Evolutionary conservation across 371 early-diverging fungal genomes (phyloP).

Genomic region (Capillidium heterosporum): DNA sequence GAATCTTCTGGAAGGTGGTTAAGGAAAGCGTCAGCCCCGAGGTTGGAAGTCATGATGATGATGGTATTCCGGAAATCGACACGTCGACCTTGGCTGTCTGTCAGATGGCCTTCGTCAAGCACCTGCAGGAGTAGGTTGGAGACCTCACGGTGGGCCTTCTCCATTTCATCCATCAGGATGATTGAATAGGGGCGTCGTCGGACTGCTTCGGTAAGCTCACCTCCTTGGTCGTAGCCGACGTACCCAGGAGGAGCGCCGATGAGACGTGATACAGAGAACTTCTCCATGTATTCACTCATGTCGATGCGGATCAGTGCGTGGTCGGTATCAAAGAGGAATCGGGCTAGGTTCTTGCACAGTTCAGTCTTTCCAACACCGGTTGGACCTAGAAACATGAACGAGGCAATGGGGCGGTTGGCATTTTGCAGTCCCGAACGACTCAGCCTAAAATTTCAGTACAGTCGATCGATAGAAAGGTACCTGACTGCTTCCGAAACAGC

Average conservation of each 20-base stretch:
- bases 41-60: constrained; percentile 83
- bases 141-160: constrained; percentile 71
- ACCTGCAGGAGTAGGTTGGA: constrained; percentile 63
- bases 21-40: constrained; percentile 32
- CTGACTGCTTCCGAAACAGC: constrained; percentile 61
- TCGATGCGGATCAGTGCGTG: constrained; percentile 73
- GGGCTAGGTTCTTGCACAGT: constrained; percentile 73
- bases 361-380: constrained; percentile 84
- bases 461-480: not conserved
- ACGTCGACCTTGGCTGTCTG: constrained; percentile 59
- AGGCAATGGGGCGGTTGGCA: constrained; percentile 66
- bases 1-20: constrained; percentile 30
- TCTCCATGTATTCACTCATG: constrained; percentile 84
- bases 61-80: constrained; percentile 86
- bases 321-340: constrained; percentile 75
- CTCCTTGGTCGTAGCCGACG: constrained; percentile 69
- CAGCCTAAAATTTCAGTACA: constrained; percentile 16
- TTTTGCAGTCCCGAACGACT: constrained; percentile 68
- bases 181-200: constrained; percentile 79
- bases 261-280: constrained; percentile 59
- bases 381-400: constrained; percentile 85
- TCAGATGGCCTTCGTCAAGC: constrained; percentile 80
- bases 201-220: constrained; percentile 78
- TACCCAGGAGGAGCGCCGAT: constrained; percentile 85
- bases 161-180: constrained; percentile 81